A percentile compares a stretch with the other conserved stretches of the same genome.
Conservation (phyloP, 202 grass and related monocot genomes). For the Setaria viridis region DNA sequence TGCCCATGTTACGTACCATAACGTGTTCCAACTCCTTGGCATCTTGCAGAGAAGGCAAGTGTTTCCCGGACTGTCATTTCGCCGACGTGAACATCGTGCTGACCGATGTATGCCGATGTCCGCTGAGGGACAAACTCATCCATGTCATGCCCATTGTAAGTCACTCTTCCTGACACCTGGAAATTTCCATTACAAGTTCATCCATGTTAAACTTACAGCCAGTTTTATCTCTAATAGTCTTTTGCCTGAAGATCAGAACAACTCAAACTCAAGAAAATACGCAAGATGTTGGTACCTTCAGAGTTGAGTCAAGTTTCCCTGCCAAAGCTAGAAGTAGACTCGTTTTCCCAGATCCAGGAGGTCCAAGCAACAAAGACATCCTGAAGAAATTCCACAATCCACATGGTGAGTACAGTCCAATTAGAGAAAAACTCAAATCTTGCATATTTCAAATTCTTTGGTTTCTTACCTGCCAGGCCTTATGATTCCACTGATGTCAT, state of each 20-base stretch:
- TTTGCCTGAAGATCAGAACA: neutral
- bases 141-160: slow-evolving; percentile 93
- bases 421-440: neutral
- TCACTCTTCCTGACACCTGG: slow-evolving; percentile 80
- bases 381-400: slow-evolving; percentile 37
- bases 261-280: neutral
- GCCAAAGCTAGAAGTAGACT: slow-evolving; percentile 77
- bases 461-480: slow-evolving; percentile 69
- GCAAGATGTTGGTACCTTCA: slow-evolving; percentile 59
- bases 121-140: slow-evolving; percentile 94
- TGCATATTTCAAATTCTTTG: neutral
- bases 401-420: slow-evolving; percentile 24
- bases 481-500: slow-evolving; percentile 87
- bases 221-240: neutral
- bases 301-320: slow-evolving; percentile 81
- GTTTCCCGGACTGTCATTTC: slow-evolving; percentile 98
- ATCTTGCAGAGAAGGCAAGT: slow-evolving; percentile 78
- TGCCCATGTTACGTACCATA: slow-evolving; percentile 61
- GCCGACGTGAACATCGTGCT: slow-evolving; percentile 81
- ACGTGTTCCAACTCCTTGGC: slow-evolving; percentile 92
- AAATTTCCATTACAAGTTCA: slow-evolving; percentile 37
- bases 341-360: slow-evolving; percentile 88
- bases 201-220: slow-evolving; percentile 8
- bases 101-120: slow-evolving; percentile 90
- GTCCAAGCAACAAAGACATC: slow-evolving; percentile 84